Conservation (phyloP, 768 basidiomycete genomes). For the Calvatia gigantea region DNA sequence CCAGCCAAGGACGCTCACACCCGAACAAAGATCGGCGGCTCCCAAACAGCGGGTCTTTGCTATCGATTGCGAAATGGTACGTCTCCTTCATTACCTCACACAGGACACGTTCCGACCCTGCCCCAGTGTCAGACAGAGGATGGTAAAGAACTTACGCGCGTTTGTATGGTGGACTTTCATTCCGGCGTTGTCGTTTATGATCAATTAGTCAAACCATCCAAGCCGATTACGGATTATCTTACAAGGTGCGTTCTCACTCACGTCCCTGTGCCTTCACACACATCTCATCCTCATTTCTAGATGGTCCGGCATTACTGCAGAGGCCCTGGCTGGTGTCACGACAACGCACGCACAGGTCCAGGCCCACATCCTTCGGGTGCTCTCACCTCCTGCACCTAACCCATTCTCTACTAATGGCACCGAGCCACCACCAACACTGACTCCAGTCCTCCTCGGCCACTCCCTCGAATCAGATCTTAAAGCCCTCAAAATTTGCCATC, state of each 20-base stretch:
- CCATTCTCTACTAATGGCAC: slow-evolving; percentile 34
- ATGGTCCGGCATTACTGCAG: slow-evolving; percentile 92
- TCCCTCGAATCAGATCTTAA: slow-evolving; percentile 93
- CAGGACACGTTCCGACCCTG: not conserved
- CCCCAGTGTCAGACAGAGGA: slow-evolving; percentile 82
- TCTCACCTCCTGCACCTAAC: slow-evolving; percentile 47
- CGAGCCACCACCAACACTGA: slow-evolving; percentile 34
- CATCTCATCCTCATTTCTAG: slow-evolving; percentile 31
- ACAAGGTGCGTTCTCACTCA: slow-evolving; percentile 55
- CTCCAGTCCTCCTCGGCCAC: slow-evolving; percentile 87
- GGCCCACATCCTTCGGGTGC: slow-evolving; percentile 55
- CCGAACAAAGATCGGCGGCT: slow-evolving; percentile 20
- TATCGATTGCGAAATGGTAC: slow-evolving; percentile 96
- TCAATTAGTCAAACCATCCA: slow-evolving; percentile 82
- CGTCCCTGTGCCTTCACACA: not conserved
- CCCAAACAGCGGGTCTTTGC: slow-evolving; percentile 60
- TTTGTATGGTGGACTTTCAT: slow-evolving; percentile 78
- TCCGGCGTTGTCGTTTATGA: slow-evolving; percentile 79
- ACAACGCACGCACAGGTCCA: slow-evolving; percentile 84
- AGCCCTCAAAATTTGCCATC: slow-evolving; percentile 84
- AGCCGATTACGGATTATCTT: slow-evolving; percentile 87
- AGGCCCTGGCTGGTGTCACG: slow-evolving; percentile 61
- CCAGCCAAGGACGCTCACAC: slow-evolving; percentile 22
- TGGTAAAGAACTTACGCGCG: slow-evolving; percentile 84
- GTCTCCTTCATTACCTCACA: slow-evolving; percentile 16